Conservation (phyloP, 2,329 filamentous ascomycete species). For the Madurella mycetomatis region DNA sequence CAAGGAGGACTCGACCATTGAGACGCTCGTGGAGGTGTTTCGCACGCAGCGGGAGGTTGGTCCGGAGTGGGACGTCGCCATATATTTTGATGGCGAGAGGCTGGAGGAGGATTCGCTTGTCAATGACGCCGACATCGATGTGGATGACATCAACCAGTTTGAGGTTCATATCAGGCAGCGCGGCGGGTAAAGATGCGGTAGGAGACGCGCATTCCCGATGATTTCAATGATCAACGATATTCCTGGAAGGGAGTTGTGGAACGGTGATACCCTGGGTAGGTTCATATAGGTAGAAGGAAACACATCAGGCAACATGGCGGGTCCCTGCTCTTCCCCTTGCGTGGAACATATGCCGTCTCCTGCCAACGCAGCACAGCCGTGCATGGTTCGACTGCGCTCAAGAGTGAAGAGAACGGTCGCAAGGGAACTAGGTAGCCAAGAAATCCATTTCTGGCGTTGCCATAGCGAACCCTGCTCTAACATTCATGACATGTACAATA, state of each 20-base stretch:
- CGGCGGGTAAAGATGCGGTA: background rate
- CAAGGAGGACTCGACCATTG: constrained; percentile 53
- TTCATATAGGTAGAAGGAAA: background rate
- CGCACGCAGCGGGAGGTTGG: constrained; percentile 49
- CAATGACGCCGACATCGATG: constrained; percentile 62
- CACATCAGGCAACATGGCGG: background rate
- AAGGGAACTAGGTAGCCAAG: background rate
- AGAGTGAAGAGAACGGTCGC: background rate
- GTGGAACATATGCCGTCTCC: too few species aligned
- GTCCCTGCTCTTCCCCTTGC: background rate
- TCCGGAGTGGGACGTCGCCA: constrained; percentile 49
- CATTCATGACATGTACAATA: constrained; percentile 6
- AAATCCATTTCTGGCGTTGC: background rate
- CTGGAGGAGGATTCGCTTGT: constrained; percentile 59
- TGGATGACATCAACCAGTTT: constrained; percentile 62
- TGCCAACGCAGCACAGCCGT: too few species aligned
- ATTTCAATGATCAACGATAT: background rate
- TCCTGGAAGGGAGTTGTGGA: background rate
- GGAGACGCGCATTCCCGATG: background rate
- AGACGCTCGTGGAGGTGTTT: constrained; percentile 60
- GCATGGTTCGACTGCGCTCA: background rate
- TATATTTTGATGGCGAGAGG: constrained; percentile 72
- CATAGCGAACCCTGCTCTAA: background rate
- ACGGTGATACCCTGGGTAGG: constrained; percentile 15
- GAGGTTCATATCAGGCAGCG: constrained; percentile 61